Base-by-base conservation (phyloP, 2,329 filamentous ascomycete species). In the Volutella citrinella region DNA sequence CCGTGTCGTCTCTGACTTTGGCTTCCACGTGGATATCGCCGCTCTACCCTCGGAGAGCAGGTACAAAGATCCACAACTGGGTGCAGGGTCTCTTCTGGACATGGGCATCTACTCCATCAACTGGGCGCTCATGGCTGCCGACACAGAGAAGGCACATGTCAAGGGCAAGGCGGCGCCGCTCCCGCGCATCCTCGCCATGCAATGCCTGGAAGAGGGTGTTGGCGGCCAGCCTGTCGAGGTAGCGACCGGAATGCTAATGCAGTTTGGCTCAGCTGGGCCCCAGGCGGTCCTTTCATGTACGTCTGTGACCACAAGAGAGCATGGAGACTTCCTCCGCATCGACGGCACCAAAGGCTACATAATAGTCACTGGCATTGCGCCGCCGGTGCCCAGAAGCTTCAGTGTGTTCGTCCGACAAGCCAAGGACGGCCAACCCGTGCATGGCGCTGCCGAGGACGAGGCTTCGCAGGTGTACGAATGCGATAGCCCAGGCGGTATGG, bases 21-120 rank as follows among this genome's bases (percentile, higher is more conserved):
- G 34, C 1, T 31, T 36, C 8, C 14, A 23, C 5, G 19, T 25
- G 7, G 23, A 36, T 17, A 5, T 36, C 3, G 6, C 17, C 10
- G 12, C 16, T 7, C 19, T 32, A 10, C 28, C 28, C 9, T 6
- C 7, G 4, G 16, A 51, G 12, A 45, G 11, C 12, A 36, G 34
- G 25, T 32, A 30, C 13, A 25, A 22, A 11, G 15, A 27, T 10
- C 15, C 15, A 14, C 8, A 15, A 13, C 34, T 20, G 48, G 54
- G 17, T 49, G 53, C 20, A 52, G 57, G 15, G 43, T 49, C 28
- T 33, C 21, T 60, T 32, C 43, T 61, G 4, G 58, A 61, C 24
- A 54, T 59, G 19, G 56, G 56, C 9, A 51, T 60, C 5, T 60
- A 59, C 36, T 38, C 45, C 15, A 36, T 60, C 14, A 58, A 54